These are phyloP conservation scores for Zoysia pacifica DNA, from an alignment of 176 grass and related monocot genomes.

Conservation along the genomic window DNA sequence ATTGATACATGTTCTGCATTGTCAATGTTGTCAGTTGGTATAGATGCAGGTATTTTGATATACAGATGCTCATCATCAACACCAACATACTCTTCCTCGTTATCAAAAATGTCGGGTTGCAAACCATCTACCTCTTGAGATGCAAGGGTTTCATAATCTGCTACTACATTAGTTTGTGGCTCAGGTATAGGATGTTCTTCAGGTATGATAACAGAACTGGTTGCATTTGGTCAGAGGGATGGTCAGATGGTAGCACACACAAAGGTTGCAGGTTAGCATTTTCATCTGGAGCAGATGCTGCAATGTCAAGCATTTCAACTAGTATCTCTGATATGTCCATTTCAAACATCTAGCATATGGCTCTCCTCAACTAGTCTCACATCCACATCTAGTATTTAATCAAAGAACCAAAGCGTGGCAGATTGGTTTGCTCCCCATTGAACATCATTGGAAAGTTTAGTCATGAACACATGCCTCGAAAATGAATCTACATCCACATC, in stretches of 20 bases:
- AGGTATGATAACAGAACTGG: background rate
- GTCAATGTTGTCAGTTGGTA: too few relatives aligned
- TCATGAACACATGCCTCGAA: background rate
- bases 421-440: background rate
- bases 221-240: too few relatives aligned
- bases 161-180: too few relatives aligned
- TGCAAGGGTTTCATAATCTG: too few relatives aligned
- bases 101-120: too few relatives aligned
- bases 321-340: background rate
- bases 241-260: background rate
- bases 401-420: background rate
- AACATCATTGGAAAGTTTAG: background rate
- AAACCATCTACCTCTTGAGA: too few relatives aligned
- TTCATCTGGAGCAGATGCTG: background rate
- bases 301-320: background rate
- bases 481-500: background rate
- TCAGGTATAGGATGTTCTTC: background rate
- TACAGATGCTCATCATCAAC: background rate
- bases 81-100: too few relatives aligned
- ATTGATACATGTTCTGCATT: too few relatives aligned
- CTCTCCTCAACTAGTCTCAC: background rate
- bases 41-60: background rate
- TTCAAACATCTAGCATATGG: background rate
- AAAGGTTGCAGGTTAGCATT: background rate
- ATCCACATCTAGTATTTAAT: background rate